These are phyloP conservation scores for Xylaria sp. DNA, from an alignment of 2,329 filamentous ascomycete genomes.

Conservation along the genomic window DNA sequence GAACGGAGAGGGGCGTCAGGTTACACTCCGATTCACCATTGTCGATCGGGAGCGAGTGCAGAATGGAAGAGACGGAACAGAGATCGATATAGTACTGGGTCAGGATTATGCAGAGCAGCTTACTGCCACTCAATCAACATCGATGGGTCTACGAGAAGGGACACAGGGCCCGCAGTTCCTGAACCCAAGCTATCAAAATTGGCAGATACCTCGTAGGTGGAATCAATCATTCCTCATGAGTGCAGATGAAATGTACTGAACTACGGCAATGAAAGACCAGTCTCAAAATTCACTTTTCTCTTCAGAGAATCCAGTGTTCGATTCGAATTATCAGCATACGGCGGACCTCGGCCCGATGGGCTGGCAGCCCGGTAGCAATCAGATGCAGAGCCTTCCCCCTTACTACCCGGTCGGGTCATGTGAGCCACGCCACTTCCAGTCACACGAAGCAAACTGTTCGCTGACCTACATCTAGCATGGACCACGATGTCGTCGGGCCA, in stretches of 20 bases:
- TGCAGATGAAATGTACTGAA: neutral
- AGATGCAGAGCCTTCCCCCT: neutral
- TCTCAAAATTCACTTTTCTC: neutral
- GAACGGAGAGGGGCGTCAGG: neutral
- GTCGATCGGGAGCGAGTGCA: neutral
- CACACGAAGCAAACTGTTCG: neutral
- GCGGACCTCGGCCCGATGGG: too few species aligned
- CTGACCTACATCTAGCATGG: neutral
- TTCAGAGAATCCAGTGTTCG: neutral
- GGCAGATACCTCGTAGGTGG: constrained; percentile 1
- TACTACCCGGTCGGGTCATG: neutral
- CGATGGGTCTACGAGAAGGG: neutral
- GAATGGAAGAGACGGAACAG: neutral
- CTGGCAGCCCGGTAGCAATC: neutral
- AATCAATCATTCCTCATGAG: too few species aligned
- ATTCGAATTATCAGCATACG: neutral
- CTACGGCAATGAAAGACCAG: neutral
- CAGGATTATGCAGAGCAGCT: neutral
- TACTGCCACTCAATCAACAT: fast-evolving
- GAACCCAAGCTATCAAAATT: neutral
- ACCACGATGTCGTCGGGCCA: neutral
- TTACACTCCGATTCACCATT: neutral
- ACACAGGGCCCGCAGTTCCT: neutral
- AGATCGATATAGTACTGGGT: constrained; percentile 12
- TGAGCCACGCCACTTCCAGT: neutral